A percentile compares a stretch with the other conserved stretches of the same genome.
These are phyloP conservation scores for Podospora bellae-mahoneyi DNA, from an alignment of 495 filamentous ascomycete species.

Conservation along the genomic window DNA sequence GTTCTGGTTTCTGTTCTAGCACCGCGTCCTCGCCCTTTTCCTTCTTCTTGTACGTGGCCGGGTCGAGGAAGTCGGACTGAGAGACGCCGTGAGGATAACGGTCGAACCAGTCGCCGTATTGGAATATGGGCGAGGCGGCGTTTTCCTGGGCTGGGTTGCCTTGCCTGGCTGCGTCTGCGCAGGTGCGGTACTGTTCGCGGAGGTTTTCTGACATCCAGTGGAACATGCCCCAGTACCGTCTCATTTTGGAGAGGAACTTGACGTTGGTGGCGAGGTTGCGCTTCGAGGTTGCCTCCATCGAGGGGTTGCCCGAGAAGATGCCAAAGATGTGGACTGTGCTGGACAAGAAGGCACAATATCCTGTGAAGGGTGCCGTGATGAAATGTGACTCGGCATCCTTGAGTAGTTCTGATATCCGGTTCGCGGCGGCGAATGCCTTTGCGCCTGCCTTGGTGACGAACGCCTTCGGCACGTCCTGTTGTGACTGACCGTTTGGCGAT, in stretches of 20 bases:
- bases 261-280: conserved; percentile 86
- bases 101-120: conserved; percentile 98
- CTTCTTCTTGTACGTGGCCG: conserved; percentile 61
- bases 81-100: conserved; percentile 92
- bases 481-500: conserved; percentile 60
- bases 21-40: conserved; percentile 76
- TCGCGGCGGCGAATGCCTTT: conserved; percentile 82
- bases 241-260: conserved; percentile 88
- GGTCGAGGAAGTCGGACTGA: conserved; percentile 76
- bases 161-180: conserved; percentile 68
- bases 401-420: conserved; percentile 79
- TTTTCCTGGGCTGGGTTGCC: conserved; percentile 50
- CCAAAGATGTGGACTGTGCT: conserved; percentile 91
- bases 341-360: conserved; percentile 90
- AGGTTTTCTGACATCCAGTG: conserved; percentile 93
- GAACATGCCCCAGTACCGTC: conserved; percentile 97
- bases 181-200: conserved; percentile 82
- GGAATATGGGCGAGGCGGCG: conserved; percentile 68
- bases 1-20: conserved; percentile 77
- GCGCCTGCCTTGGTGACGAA: conserved; percentile 74
- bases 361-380: conserved; percentile 85
- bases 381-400: conserved; percentile 74
- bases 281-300: conserved; percentile 73
- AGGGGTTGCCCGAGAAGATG: conserved; percentile 73
- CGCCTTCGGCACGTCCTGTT: conserved; percentile 71